Conservation (phyloP, 106 monocot genomes). For the Dioscorea zingiberensis region DNA sequence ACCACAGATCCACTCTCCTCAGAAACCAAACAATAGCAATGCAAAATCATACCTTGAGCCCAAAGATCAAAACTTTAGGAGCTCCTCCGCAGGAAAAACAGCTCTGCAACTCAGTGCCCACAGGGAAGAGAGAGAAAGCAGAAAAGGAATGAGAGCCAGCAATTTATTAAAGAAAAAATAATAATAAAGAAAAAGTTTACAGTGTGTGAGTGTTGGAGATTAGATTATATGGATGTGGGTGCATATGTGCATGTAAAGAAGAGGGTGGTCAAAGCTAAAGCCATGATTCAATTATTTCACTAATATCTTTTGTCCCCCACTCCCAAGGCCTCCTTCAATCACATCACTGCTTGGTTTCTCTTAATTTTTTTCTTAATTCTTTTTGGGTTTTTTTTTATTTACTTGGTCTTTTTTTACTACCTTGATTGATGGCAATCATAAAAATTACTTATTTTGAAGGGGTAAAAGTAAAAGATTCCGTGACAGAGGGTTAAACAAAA, state of each 20-base stretch:
- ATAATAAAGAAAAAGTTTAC: neutral
- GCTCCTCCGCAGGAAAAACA: neutral
- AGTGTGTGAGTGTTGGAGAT: too few relatives aligned
- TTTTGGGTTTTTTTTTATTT: too few relatives aligned
- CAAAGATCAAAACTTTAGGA: conserved; percentile 16
- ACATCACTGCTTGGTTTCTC: too few relatives aligned
- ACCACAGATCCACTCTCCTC: neutral
- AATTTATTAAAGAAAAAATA: neutral
- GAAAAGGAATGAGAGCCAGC: neutral
- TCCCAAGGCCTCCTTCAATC: neutral
- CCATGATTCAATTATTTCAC: neutral
- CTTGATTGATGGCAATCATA: too few relatives aligned
- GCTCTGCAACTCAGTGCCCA: conserved; percentile 2
- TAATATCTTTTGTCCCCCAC: neutral
- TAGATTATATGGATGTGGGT: too few relatives aligned
- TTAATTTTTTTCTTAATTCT: too few relatives aligned
- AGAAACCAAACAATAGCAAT: conserved; percentile 1
- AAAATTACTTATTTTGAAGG: too few relatives aligned
- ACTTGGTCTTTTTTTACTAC: too few relatives aligned
- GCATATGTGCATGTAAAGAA: conserved; percentile 9
- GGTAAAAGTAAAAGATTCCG: too few relatives aligned
- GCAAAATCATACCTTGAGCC: conserved; percentile 14
- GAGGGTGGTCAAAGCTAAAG: conserved; percentile 31
- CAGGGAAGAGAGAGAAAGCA: neutral
- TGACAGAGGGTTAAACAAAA: too few relatives aligned